Evolutionary conservation across 768 basidiomycete genomes (phyloP).

Genomic region (Pleurotus platypus): DNA sequence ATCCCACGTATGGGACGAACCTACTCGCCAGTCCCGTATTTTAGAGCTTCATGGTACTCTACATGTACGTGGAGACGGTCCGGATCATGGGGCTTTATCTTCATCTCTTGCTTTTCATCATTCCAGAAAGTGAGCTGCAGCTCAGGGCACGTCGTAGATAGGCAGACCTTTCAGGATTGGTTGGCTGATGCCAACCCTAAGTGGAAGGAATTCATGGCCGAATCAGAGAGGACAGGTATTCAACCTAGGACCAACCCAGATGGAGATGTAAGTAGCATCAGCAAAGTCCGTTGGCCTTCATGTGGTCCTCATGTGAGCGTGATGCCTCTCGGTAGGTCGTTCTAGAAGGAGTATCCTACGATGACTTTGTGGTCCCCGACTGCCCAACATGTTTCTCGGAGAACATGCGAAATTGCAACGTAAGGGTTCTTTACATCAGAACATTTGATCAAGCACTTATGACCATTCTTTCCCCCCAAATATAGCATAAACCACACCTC

Average conservation of each 20-base stretch:
- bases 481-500: constrained; percentile 77
- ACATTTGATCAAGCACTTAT: background rate
- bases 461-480: constrained; percentile 1
- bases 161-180: constrained; percentile 70
- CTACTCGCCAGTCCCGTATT: constrained; percentile 39
- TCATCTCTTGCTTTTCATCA: background rate
- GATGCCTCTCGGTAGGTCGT: constrained; percentile 55
- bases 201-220: constrained; percentile 71
- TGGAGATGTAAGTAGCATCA: constrained; percentile 65
- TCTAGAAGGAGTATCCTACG: constrained; percentile 73
- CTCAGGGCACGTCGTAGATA: constrained; percentile 62
- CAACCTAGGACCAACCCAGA: constrained; percentile 86
- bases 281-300: background rate
- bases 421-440: constrained; percentile 25
- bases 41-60: constrained; percentile 89
- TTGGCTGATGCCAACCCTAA: constrained; percentile 71
- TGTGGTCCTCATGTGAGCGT: background rate
- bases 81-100: constrained; percentile 15
- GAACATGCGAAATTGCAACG: constrained; percentile 56
- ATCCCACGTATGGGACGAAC: constrained; percentile 33
- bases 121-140: constrained; percentile 72
- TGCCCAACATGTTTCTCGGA: constrained; percentile 67
- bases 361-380: constrained; percentile 74
- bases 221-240: constrained; percentile 52
- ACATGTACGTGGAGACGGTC: constrained; percentile 43